phyloP scores from a whole-genome alignment of 106 monocot genomes.

The Amphibolis antarctica region DNA sequence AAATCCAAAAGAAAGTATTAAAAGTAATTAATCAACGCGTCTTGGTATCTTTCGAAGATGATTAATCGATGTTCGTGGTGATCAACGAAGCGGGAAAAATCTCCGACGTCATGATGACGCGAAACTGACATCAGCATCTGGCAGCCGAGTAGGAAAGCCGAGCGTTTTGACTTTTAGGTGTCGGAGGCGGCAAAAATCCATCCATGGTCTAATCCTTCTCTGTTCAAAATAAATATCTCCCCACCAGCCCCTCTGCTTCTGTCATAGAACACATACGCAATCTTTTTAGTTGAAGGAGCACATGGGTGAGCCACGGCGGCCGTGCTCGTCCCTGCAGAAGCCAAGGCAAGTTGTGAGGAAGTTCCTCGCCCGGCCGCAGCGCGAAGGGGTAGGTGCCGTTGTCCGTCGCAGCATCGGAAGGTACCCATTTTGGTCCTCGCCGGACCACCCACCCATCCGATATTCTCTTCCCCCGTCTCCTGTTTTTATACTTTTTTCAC shows the following conservation, averaged over 20 bases:
- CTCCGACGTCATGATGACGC: neutral
- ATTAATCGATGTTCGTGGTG: no score
- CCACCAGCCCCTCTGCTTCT: neutral
- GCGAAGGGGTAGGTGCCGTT: constrained; percentile 61
- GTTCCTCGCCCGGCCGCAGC: constrained; percentile 51
- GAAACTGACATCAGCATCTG: neutral
- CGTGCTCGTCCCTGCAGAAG: constrained; percentile 18
- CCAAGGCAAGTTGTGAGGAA: constrained; percentile 41
- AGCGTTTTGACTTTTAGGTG: neutral
- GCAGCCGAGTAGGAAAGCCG: neutral
- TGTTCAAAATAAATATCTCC: neutral
- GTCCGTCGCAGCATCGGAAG: constrained; percentile 79
- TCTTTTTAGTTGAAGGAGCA: neutral
- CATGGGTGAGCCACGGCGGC: neutral
- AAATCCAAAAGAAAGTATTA: no score
- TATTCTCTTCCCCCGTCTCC: no score
- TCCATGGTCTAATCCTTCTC: neutral
- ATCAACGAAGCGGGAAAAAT: no score
- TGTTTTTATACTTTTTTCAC: neutral
- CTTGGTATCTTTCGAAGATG: no score
- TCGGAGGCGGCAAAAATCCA: neutral
- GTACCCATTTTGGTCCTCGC: constrained; percentile 2
- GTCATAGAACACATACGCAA: neutral
- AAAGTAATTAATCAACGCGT: no score
- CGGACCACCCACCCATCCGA: neutral